A percentile compares a stretch with the other conserved stretches of the same genome.
These are phyloP conservation scores for Blastobotrys serpentis DNA, from an alignment of 1,139 yeast species.

Conservation along the genomic window DNA sequence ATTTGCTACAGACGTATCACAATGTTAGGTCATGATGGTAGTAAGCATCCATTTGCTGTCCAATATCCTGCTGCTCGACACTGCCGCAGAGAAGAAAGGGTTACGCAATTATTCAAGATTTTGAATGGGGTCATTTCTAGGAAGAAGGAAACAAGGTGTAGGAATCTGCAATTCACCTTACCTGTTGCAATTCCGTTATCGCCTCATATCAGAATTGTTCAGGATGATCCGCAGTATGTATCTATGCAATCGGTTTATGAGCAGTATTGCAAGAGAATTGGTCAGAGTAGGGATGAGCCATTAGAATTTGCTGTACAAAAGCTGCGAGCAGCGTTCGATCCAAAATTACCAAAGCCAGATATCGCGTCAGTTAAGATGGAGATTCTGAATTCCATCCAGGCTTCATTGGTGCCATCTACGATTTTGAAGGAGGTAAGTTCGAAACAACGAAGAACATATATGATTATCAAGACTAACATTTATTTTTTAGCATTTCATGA, in stretches of 20 bases:
- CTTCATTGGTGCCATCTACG: slow-evolving; percentile 81
- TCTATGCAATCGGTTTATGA: slow-evolving; percentile 89
- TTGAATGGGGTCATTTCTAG: slow-evolving; percentile 77
- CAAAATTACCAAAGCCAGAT: slow-evolving; percentile 89
- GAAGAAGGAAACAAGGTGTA: slow-evolving; percentile 83
- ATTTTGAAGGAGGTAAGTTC: slow-evolving; percentile 62
- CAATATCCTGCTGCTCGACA: slow-evolving; percentile 98
- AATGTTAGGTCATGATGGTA: slow-evolving; percentile 92
- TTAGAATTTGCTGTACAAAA: slow-evolving; percentile 83
- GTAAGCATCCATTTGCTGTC: slow-evolving; percentile 87
- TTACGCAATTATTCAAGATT: slow-evolving; percentile 85
- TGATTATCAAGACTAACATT: slow-evolving; percentile 44
- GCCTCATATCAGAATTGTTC: slow-evolving; percentile 89
- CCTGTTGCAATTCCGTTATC: slow-evolving; percentile 94
- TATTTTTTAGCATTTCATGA: slow-evolving; percentile 45
- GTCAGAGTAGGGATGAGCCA: slow-evolving; percentile 85
- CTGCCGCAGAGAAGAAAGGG: slow-evolving; percentile 93
- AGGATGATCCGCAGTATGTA: slow-evolving; percentile 73
- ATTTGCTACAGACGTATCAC: slow-evolving; percentile 90
- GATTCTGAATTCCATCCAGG: slow-evolving; percentile 84
- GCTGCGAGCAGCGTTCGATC: slow-evolving; percentile 89
- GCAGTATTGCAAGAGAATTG: slow-evolving; percentile 71
- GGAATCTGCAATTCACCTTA: slow-evolving; percentile 80
- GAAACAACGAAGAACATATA: slow-evolving; percentile 25
- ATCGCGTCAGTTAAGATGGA: slow-evolving; percentile 85